Evolutionary conservation across 345 rosid genomes (phyloP).

Genomic region (Erysimum cheiranthoides): DNA sequence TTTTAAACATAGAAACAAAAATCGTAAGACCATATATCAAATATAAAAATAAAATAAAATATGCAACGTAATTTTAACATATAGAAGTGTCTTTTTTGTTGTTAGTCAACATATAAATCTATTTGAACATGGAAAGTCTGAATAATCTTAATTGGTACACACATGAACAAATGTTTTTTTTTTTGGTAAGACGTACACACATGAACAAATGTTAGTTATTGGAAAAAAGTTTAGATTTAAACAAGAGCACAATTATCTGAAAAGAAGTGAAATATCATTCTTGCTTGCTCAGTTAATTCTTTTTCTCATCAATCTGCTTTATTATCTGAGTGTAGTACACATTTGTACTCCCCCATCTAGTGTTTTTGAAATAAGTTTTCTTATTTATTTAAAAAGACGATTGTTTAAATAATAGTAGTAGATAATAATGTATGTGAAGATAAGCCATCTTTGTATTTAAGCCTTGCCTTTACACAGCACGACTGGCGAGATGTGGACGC

Average conservation of each 20-base stretch:
- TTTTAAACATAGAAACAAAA: no score
- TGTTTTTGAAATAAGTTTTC: not conserved
- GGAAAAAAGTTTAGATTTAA: not conserved
- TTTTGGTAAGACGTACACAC: no score
- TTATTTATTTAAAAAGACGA: not conserved
- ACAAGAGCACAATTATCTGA: not conserved
- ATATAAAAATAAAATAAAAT: no score
- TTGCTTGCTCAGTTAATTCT: not conserved
- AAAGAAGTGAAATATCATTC: not conserved
- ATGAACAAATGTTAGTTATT: not conserved
- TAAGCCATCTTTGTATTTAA: conserved; percentile 25
- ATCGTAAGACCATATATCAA: no score
- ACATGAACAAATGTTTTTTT: no score
- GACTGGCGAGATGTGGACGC: conserved; percentile 39
- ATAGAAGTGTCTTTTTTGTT: no score
- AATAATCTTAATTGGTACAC: no score
- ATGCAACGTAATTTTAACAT: no score
- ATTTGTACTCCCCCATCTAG: not conserved
- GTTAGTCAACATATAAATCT: no score
- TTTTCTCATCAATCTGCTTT: not conserved
- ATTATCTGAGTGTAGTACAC: not conserved
- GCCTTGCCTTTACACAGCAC: conserved; percentile 29
- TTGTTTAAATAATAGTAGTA: not conserved
- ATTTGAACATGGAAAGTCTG: no score
- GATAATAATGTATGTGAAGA: conserved; percentile 15